These are phyloP conservation scores for Lecanicillium sp. DNA, from an alignment of 2,329 filamentous ascomycete genomes.

Conservation along the genomic window DNA sequence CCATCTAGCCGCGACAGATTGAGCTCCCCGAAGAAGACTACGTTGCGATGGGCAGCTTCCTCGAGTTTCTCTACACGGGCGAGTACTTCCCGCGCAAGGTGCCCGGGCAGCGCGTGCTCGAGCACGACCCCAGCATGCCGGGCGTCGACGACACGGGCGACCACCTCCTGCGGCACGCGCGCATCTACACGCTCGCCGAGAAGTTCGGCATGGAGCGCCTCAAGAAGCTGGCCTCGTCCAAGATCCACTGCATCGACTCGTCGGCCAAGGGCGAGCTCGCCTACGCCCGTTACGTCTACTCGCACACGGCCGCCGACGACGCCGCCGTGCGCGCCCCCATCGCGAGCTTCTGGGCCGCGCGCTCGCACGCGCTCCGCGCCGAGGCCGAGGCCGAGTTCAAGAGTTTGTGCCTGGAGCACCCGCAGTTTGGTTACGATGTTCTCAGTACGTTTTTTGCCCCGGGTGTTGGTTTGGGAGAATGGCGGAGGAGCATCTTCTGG, in stretches of 20 bases:
- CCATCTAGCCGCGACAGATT: slow-evolving; percentile 54
- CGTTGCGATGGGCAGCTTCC: slow-evolving; percentile 33
- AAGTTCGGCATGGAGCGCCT: slow-evolving; percentile 65
- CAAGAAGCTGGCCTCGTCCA: slow-evolving; percentile 72
- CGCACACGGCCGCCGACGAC: slow-evolving; percentile 64
- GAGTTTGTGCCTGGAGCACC: slow-evolving; percentile 77
- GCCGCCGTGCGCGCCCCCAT: slow-evolving; percentile 71
- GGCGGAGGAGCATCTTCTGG: too few species aligned
- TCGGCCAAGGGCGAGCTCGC: slow-evolving; percentile 86
- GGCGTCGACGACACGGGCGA: slow-evolving; percentile 69
- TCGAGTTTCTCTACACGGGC: slow-evolving; percentile 36
- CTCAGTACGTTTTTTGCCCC: slow-evolving; percentile 52
- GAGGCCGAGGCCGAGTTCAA: slow-evolving; percentile 85
- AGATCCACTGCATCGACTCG: slow-evolving; percentile 87
- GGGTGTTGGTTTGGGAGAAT: slow-evolving; percentile 16
- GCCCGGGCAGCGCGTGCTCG: slow-evolving; percentile 58
- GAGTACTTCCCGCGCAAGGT: slow-evolving; percentile 67
- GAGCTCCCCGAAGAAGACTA: slow-evolving; percentile 45
- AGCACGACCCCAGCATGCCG: slow-evolving; percentile 60
- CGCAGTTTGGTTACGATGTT: slow-evolving; percentile 90
- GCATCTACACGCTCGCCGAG: slow-evolving; percentile 82
- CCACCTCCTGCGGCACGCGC: slow-evolving; percentile 81
- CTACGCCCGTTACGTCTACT: slow-evolving; percentile 88
- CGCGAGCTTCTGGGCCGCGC: slow-evolving; percentile 83
- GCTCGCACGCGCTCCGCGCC: slow-evolving; percentile 72